Evolutionary conservation across 23 red algal genomes (phyloP).

Genomic region (Porphyridium purpureum): DNA sequence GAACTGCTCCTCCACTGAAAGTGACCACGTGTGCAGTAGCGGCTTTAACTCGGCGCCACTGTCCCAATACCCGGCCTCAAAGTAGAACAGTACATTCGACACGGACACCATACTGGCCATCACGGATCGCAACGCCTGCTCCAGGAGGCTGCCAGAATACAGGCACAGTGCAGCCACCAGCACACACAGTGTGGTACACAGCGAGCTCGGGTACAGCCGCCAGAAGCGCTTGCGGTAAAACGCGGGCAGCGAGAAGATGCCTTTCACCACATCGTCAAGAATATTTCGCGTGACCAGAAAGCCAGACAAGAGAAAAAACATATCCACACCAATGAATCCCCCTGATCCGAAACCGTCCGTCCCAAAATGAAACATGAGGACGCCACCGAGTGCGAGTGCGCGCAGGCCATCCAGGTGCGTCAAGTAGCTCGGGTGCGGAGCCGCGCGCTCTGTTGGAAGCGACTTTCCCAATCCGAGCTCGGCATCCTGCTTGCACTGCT

Average conservation of each 20-base stretch:
- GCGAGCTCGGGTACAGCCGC: background rate
- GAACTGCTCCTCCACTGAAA: conserved; percentile 1
- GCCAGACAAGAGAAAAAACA: conserved; percentile 2
- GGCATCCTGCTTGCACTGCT: too few species aligned
- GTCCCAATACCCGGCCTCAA: background rate
- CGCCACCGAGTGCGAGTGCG: too few species aligned
- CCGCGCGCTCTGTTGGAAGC: too few species aligned
- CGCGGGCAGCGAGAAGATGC: background rate
- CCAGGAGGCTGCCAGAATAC: too few species aligned
- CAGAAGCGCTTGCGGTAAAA: background rate
- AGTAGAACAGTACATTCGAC: background rate
- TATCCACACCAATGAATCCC: background rate
- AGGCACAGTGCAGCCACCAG: too few species aligned
- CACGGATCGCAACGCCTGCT: too few species aligned
- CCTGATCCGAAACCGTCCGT: too few species aligned
- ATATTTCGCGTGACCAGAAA: background rate
- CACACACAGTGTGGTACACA: too few species aligned
- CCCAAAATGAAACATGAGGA: too few species aligned
- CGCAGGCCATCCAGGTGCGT: too few species aligned
- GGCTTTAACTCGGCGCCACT: background rate
- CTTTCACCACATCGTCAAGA: background rate
- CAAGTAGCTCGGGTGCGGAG: too few species aligned
- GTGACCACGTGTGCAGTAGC: background rate
- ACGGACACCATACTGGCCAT: background rate
- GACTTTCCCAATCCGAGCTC: too few species aligned